Evolutionary conservation across 208 protist genomes (phyloP).

Genomic region (Trypanosoma congolense): DNA sequence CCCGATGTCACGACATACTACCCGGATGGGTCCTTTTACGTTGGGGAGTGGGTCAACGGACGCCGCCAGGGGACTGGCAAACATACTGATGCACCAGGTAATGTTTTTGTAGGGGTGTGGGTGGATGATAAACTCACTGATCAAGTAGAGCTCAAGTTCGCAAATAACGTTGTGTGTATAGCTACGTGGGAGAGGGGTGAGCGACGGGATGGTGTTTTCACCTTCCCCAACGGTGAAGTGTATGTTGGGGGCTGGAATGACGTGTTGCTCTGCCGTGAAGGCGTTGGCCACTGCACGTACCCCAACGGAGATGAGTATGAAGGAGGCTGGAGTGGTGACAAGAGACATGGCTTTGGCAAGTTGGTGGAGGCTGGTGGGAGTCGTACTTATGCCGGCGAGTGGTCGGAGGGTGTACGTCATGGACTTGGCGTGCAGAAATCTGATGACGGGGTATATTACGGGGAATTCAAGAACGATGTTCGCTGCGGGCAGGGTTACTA

Average conservation of each 20-base stretch:
- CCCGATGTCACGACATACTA: slow-evolving; percentile 46
- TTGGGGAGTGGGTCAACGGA: slow-evolving; percentile 52
- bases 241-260: slow-evolving; percentile 71
- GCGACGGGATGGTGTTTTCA: slow-evolving; percentile 47
- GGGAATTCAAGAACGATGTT: slow-evolving; percentile 44
- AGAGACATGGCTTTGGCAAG: slow-evolving; percentile 58
- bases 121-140: slow-evolving; percentile 47
- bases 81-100: slow-evolving; percentile 34
- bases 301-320: slow-evolving; percentile 73
- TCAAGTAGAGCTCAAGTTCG: slow-evolving; percentile 42
- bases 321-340: slow-evolving; percentile 68
- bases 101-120: slow-evolving; percentile 68
- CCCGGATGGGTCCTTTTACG: slow-evolving; percentile 64
- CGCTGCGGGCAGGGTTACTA: slow-evolving; percentile 67
- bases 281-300: slow-evolving; percentile 67
- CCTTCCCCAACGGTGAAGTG: slow-evolving; percentile 73
- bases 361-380: slow-evolving; percentile 20
- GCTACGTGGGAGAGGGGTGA: slow-evolving; percentile 56
- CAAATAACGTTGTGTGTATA: slow-evolving; percentile 55
- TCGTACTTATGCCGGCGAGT: slow-evolving; percentile 72
- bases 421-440: slow-evolving; percentile 63
- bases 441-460: slow-evolving; percentile 69
- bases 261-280: slow-evolving; percentile 42
- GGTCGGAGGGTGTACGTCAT: slow-evolving; percentile 53
- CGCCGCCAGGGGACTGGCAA: slow-evolving; percentile 55